Conservation (phyloP, 305 asterid species). For the Rubia peregrina region DNA sequence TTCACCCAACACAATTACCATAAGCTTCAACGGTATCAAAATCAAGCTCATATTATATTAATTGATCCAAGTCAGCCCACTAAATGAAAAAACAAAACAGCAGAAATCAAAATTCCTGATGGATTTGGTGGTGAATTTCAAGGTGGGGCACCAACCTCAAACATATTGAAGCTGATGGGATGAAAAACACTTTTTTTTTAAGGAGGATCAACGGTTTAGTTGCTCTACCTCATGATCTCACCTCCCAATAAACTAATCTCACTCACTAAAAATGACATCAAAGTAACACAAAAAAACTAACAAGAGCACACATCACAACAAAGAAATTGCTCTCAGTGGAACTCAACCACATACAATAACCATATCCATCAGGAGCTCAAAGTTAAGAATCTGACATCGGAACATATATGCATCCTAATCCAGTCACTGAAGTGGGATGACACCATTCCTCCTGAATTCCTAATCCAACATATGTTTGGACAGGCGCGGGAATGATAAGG, state of each 20-base stretch:
- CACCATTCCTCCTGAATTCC: not conserved
- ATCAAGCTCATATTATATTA: not conserved
- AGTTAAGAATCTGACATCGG: not conserved
- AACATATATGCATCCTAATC: not conserved
- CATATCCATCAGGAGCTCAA: not conserved
- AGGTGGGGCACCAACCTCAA: conserved; percentile 58
- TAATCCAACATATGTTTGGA: not conserved
- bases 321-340: no score
- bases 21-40: not conserved
- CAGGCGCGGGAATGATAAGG: not conserved
- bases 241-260: not conserved
- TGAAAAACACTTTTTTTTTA: not conserved
- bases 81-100: not conserved
- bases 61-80: not conserved
- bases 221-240: conserved; percentile 11
- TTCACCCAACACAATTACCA: not conserved
- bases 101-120: conserved; percentile 17
- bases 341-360: not conserved
- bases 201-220: conserved; percentile 13
- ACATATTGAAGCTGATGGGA: not conserved
- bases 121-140: conserved; percentile 49
- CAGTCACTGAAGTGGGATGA: not conserved
- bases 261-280: not conserved
- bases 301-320: not conserved
- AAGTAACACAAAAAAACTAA: no score